Conservation (phyloP, 2,329 filamentous ascomycete species). For the Sporothrix brunneoviolacea region DNA sequence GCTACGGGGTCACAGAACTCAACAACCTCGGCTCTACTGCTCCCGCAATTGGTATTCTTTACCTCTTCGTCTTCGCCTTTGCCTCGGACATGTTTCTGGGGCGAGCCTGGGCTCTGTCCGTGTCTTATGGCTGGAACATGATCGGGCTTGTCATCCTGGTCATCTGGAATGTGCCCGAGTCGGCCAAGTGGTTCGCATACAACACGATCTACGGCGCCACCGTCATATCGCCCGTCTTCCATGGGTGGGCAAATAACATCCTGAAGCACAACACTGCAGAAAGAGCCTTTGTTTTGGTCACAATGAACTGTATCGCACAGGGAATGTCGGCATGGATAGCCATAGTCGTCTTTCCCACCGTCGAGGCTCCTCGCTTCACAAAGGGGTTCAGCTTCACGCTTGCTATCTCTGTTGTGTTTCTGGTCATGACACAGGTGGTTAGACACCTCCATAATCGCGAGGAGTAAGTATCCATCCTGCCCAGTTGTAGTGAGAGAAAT, state of each 20-base stretch:
- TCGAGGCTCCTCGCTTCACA: conserved; percentile 35
- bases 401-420: too few species aligned
- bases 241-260: conserved; percentile 49
- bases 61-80: conserved; percentile 47
- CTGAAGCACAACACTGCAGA: conserved; percentile 40
- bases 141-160: conserved; percentile 47
- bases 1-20: conserved; percentile 3
- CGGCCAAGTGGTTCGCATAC: conserved; percentile 48
- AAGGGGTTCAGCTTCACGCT: conserved; percentile 30
- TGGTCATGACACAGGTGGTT: too few species aligned
- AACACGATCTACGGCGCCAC: conserved; percentile 41
- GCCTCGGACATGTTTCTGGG: conserved; percentile 46
- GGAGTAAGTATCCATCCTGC: too few species aligned
- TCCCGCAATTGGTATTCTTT: conserved; percentile 47
- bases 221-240: conserved; percentile 47
- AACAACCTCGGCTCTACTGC: conserved; percentile 12
- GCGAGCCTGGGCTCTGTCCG: conserved; percentile 48
- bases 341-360: conserved; percentile 42
- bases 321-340: conserved; percentile 51
- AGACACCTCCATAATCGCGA: too few species aligned
- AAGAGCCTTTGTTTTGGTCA: conserved; percentile 22
- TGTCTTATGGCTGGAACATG: conserved; percentile 43
- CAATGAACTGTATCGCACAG: conserved; percentile 49
- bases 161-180: conserved; percentile 50
- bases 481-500: too few species aligned